These are phyloP conservation scores for Gonapodya sp. DNA, from an alignment of 192 early-diverging fungal genomes.

Conservation along the genomic window DNA sequence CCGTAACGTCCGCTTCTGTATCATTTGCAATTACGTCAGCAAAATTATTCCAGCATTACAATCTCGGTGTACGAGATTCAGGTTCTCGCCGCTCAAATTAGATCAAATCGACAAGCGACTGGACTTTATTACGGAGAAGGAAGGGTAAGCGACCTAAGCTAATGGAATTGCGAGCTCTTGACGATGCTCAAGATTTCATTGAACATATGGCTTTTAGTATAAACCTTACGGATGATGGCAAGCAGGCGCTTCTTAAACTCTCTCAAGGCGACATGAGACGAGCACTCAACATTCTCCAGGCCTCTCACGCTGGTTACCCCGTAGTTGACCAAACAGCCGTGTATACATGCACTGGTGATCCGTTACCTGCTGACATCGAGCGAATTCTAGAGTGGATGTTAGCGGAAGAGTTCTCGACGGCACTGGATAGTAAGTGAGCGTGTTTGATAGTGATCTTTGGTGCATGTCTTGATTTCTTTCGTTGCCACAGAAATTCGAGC, in stretches of 20 bases:
- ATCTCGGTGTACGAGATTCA: conserved; percentile 95
- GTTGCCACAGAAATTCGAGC: conserved; percentile 49
- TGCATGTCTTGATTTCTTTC: background rate
- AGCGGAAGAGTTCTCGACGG: conserved; percentile 72
- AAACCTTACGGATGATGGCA: conserved; percentile 69
- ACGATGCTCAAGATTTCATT: background rate
- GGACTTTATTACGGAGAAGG: conserved; percentile 53
- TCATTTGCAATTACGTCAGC: conserved; percentile 97
- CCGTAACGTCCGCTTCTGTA: conserved; percentile 92
- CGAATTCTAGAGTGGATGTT: conserved; percentile 69
- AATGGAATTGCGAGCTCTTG: conserved; percentile 5
- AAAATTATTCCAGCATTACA: conserved; percentile 97
- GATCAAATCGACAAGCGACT: conserved; percentile 73
- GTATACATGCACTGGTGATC: conserved; percentile 88
- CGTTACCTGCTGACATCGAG: conserved; percentile 77
- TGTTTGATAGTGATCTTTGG: background rate
- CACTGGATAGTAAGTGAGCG: conserved; percentile 43
- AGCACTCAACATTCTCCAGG: conserved; percentile 89
- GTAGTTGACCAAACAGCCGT: conserved; percentile 64
- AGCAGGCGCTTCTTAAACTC: conserved; percentile 67
- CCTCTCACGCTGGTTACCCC: conserved; percentile 80
- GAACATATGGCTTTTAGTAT: conserved; percentile 32
- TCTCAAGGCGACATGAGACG: conserved; percentile 96
- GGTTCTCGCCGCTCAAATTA: conserved; percentile 78
- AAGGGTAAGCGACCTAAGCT: conserved; percentile 33